phyloP scores from a whole-genome alignment of 345 rosid species.

The Citrus medica region DNA sequence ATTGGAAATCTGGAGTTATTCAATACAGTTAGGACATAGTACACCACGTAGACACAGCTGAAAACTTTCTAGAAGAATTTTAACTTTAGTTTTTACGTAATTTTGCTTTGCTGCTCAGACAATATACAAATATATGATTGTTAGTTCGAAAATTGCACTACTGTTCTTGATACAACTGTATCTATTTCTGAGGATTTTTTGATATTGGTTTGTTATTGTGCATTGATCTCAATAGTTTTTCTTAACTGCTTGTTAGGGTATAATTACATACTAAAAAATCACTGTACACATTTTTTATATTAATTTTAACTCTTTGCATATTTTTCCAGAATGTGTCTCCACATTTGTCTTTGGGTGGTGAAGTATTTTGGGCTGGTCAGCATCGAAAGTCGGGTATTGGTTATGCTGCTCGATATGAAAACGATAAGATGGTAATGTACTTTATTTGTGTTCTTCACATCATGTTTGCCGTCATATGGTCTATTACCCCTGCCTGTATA shows the following conservation, averaged over 20 bases:
- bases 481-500: neutral
- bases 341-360: conserved; percentile 81
- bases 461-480: neutral
- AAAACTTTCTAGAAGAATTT: neutral
- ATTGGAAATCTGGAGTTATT: neutral
- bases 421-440: conserved; percentile 79
- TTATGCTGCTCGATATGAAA: conserved; percentile 89
- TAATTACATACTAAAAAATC: neutral
- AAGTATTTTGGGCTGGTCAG: conserved; percentile 95
- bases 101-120: neutral
- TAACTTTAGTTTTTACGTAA: neutral
- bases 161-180: neutral
- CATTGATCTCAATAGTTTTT: neutral
- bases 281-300: neutral
- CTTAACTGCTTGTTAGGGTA: neutral
- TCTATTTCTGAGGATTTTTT: neutral
- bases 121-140: neutral
- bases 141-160: neutral
- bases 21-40: neutral
- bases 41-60: neutral
- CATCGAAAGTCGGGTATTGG: conserved; percentile 95
- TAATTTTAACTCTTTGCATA: neutral
- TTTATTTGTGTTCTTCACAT: neutral
- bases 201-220: neutral
- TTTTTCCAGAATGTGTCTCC: conserved; percentile 72